Base-by-base conservation (phyloP, 2,329 filamentous ascomycete genomes). In the Sarocladium oryzae region DNA sequence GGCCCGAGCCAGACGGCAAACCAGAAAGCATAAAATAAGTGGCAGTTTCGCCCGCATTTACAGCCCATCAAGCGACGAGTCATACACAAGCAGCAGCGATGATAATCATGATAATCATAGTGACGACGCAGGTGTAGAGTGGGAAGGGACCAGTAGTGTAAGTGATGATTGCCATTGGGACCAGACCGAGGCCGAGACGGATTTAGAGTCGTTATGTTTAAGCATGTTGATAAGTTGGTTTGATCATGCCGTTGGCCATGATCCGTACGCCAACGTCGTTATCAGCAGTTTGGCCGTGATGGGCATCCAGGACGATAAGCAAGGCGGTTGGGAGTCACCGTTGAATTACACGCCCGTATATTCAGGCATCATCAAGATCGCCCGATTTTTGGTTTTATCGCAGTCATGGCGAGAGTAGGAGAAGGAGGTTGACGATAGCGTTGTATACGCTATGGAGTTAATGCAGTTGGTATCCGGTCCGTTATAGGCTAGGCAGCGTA, bases 281-380 rank as follows among this genome's bases (percentile, higher is more conserved):
- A 49, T 49, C 28, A 49, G 24, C 24, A 49, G 45, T 49, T 49
- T 49, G 30, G 45, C 45, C 18, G 28, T 49, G 4, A 49, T 49
- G 30, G 45, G 24, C 11, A 49, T 49, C 24, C 16, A 49, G 30
- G 18, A 49, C 20, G 30, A 49, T 10, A 49, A n/a, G 24, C 36
- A 49, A 49, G 24, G 45, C 30, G 30, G 24, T 4, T 49, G 30
- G 24, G 24, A 15, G 18, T 49, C 28, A 32, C 24, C 30, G 30
- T 49, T 49, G 30, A 49, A 49, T 49, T 49, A 30, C 30, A 49
- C 30, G 13, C 24, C 20, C 15, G 32, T 49, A 30, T 49, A 49
- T 49, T 49, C 24, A 5, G 18, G n/a, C 28, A 32, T 49, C 11
- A 49, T 49, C 15, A 49, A 49, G 28, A 32, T 49, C 24, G 45